Percentiles rank a stretch among this genome's conserved stretches.
phyloP scores from a whole-genome alignment of 805 yeast genomes.

The Lachancea meyersii region DNA sequence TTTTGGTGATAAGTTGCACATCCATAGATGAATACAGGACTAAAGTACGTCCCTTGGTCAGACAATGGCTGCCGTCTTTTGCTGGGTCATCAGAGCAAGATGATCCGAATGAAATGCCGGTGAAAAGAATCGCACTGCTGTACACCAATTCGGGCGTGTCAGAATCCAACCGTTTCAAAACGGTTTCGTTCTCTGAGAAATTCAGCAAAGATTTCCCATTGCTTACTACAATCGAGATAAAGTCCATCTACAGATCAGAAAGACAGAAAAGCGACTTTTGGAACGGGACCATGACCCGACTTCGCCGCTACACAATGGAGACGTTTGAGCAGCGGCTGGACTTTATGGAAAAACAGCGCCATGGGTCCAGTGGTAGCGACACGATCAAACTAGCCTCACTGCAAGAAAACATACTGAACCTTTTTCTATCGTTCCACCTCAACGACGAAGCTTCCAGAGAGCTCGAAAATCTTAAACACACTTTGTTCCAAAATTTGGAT shows the following conservation, averaged over 20 bases:
- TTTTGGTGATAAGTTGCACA: conserved; percentile 63
- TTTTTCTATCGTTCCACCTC: conserved; percentile 25
- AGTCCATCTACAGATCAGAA: conserved; percentile 31
- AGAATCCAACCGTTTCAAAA: conserved; percentile 30
- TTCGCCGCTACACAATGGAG: conserved; percentile 21
- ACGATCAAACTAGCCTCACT: conserved; percentile 6
- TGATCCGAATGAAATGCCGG: background rate
- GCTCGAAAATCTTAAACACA: conserved; percentile 14
- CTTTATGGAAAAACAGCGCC: conserved; percentile 7
- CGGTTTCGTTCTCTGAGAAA: conserved; percentile 29
- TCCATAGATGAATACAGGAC: conserved; percentile 69
- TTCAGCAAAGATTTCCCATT: conserved; percentile 30
- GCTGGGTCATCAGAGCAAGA: background rate
- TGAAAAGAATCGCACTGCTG: conserved; percentile 19
- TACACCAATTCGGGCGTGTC: conserved; percentile 29
- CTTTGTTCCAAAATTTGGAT: conserved; percentile 8
- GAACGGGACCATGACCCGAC: conserved; percentile 21
- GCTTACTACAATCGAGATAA: conserved; percentile 25
- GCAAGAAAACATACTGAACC: conserved; percentile 23
- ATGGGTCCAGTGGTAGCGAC: conserved; percentile 1
- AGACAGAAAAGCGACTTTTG: conserved; percentile 28
- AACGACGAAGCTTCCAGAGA: conserved; percentile 24
- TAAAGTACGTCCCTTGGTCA: conserved; percentile 73
- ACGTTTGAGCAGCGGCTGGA: conserved; percentile 25
- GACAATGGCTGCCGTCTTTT: conserved; percentile 61